phyloP scores from a whole-genome alignment of 495 filamentous ascomycete species.

The Lichenothelia convexa region DNA sequence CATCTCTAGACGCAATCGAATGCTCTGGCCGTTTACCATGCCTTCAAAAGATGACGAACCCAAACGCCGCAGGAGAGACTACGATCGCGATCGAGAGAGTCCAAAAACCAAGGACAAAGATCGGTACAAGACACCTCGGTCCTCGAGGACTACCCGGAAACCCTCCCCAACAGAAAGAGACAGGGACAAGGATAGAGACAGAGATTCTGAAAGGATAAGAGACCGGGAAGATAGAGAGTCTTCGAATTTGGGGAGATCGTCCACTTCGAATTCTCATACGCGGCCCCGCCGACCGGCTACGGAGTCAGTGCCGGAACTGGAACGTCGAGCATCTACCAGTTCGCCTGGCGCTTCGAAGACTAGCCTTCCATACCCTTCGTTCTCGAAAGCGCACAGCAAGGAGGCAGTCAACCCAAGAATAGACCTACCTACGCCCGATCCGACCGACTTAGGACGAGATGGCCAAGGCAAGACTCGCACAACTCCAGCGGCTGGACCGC shows the following conservation, averaged over 20 bases:
- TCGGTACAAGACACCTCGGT: not conserved
- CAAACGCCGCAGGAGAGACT: constrained; percentile 14
- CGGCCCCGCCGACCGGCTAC: constrained; percentile 7
- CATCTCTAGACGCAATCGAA: too few species aligned
- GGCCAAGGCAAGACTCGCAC: constrained; percentile 14
- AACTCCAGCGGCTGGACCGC: constrained; percentile 8
- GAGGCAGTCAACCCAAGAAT: constrained; percentile 40
- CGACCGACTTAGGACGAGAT: constrained; percentile 51
- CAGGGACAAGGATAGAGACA: not conserved
- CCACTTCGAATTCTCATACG: constrained; percentile 5
- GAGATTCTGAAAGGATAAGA: not conserved
- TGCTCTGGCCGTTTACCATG: too few species aligned
- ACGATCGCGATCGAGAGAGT: constrained; percentile 15
- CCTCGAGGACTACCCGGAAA: not conserved
- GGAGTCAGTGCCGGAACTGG: constrained; percentile 23
- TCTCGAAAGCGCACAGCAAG: constrained; percentile 81
- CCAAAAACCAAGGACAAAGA: not conserved
- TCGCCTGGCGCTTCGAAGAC: constrained; percentile 24
- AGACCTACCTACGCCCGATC: constrained; percentile 55
- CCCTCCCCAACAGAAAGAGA: constrained; percentile 7
- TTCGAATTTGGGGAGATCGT: constrained; percentile 2
- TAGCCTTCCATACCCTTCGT: constrained; percentile 63
- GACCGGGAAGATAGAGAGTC: not conserved
- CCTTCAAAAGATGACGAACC: not conserved
- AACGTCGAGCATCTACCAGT: constrained; percentile 14